These are phyloP conservation scores for Musa beccarii DNA, from an alignment of 176 grass and related monocot species.

Conservation along the genomic window DNA sequence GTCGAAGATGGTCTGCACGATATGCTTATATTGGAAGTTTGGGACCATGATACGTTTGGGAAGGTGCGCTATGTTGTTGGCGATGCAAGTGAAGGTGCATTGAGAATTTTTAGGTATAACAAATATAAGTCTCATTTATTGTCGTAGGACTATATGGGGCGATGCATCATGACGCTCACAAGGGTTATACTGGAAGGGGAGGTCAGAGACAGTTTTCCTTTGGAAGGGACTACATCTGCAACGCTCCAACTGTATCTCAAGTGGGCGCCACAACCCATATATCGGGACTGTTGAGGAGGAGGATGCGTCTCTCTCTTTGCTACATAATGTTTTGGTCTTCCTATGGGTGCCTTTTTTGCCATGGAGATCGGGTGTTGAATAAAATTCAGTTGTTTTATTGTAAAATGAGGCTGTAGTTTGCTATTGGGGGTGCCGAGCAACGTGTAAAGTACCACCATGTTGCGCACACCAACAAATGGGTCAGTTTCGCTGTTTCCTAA, in stretches of 20 bases:
- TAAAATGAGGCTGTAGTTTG: too few relatives aligned
- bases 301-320: too few relatives aligned
- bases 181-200: constrained; percentile 79
- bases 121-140: not conserved
- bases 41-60: constrained; percentile 96
- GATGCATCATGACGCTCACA: constrained; percentile 93
- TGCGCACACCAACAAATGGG: too few relatives aligned
- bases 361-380: too few relatives aligned
- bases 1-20: constrained; percentile 98
- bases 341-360: too few relatives aligned
- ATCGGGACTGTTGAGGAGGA: constrained; percentile 32
- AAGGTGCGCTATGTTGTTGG: constrained; percentile 43
- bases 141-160: constrained; percentile 74
- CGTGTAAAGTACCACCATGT: too few relatives aligned
- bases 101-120: not conserved
- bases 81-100: too few relatives aligned
- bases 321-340: too few relatives aligned
- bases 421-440: too few relatives aligned
- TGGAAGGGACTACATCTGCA: constrained; percentile 92
- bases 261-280: constrained; percentile 85
- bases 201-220: constrained; percentile 53
- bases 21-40: constrained; percentile 97
- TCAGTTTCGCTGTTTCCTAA: too few relatives aligned
- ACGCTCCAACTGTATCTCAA: constrained; percentile 75
- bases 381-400: too few relatives aligned